Conservation (phyloP, 2,329 filamentous ascomycete genomes). For the Aspergillus amoenus region DNA sequence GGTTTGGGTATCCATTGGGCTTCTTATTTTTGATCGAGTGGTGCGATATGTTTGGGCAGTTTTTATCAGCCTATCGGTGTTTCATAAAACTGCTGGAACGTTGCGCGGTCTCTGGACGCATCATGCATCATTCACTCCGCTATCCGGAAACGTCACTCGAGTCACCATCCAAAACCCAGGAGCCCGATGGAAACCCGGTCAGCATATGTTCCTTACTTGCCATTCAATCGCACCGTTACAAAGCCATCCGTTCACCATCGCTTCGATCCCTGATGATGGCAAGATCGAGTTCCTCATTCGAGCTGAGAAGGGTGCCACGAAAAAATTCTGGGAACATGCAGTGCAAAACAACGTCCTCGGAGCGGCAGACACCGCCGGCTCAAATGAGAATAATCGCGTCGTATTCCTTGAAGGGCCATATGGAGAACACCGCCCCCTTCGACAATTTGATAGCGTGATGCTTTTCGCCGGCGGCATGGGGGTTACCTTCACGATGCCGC, state of each 20-base stretch:
- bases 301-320: slow-evolving; percentile 54
- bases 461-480: slow-evolving; percentile 62
- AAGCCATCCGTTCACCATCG: slow-evolving; percentile 65
- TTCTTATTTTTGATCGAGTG: slow-evolving; percentile 48
- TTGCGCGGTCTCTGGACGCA: slow-evolving; percentile 36
- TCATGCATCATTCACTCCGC: slow-evolving; percentile 47
- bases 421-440: slow-evolving; percentile 50
- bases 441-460: slow-evolving; percentile 62
- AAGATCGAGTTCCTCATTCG: slow-evolving; percentile 59
- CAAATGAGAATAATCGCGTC: slow-evolving; percentile 24
- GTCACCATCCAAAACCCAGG: slow-evolving; percentile 57
- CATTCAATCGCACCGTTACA: slow-evolving; percentile 59
- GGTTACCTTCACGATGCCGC: slow-evolving; percentile 57
- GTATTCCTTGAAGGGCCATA: slow-evolving; percentile 58
- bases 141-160: slow-evolving; percentile 57
- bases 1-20: slow-evolving; percentile 49
- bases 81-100: slow-evolving; percentile 28
- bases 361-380: slow-evolving; percentile 7
- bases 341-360: slow-evolving; percentile 32
- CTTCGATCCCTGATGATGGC: slow-evolving; percentile 55
- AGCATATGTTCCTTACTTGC: slow-evolving; percentile 62
- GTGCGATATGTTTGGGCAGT: slow-evolving; percentile 36
- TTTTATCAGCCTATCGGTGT: slow-evolving; percentile 44
- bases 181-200: slow-evolving; percentile 60
- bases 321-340: slow-evolving; percentile 52